Conservation (phyloP, 2,329 filamentous ascomycete genomes). For the Pseudogymnoascus sp. region DNA sequence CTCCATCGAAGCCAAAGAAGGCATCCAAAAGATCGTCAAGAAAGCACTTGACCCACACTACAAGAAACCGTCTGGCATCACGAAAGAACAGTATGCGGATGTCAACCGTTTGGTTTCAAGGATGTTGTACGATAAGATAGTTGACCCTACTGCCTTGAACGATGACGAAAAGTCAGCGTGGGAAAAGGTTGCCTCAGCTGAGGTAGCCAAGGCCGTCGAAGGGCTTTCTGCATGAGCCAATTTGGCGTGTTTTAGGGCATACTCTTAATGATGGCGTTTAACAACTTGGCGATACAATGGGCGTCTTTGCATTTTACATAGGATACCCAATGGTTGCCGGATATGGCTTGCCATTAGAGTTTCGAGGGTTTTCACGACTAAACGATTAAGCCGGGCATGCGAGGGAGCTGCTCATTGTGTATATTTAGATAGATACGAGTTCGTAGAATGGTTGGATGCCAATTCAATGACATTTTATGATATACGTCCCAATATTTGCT, state of each 20-base stretch:
- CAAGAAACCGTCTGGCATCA: slow-evolving; percentile 71
- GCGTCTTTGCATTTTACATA: background rate
- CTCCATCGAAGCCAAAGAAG: slow-evolving; percentile 77
- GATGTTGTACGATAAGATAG: slow-evolving; percentile 66
- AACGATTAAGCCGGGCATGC: slow-evolving; percentile 1
- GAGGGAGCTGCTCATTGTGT: background rate
- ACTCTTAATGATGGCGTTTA: slow-evolving; percentile 6
- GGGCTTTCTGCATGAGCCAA: slow-evolving; percentile 40
- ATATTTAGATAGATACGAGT: slow-evolving; percentile 6
- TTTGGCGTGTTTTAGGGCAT: slow-evolving; percentile 3
- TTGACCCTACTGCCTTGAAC: slow-evolving; percentile 42
- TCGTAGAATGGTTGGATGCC: slow-evolving; percentile 5
- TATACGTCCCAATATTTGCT: background rate
- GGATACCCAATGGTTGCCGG: slow-evolving; percentile 1
- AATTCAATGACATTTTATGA: slow-evolving; percentile 7
- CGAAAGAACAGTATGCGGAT: slow-evolving; percentile 80
- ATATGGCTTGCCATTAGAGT: background rate
- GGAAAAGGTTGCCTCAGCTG: slow-evolving; percentile 67
- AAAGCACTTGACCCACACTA: slow-evolving; percentile 66
- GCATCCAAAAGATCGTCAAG: slow-evolving; percentile 82
- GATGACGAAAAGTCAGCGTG: slow-evolving; percentile 59
- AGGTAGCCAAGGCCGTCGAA: slow-evolving; percentile 69
- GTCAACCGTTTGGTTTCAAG: slow-evolving; percentile 89
- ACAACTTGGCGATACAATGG: background rate
- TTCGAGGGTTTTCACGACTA: background rate